These are phyloP conservation scores for Phytophthora citrophthora DNA, from an alignment of 352 stramenopile species.

Conservation along the genomic window DNA sequence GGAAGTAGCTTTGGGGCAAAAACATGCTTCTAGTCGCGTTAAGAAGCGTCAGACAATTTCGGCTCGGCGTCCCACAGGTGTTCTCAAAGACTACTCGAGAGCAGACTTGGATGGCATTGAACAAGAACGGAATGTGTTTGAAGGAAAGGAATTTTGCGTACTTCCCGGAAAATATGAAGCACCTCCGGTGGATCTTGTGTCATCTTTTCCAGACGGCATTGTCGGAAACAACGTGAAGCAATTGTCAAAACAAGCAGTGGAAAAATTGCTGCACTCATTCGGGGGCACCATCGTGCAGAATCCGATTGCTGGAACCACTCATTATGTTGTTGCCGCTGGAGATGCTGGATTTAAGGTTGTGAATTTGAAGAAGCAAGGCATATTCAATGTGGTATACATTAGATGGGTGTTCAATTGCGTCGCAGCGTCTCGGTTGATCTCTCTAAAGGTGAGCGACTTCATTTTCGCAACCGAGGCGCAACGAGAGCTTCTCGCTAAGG, in stretches of 20 bases:
- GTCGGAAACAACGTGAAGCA: slow-evolving; percentile 33
- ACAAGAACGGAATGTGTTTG: slow-evolving; percentile 66
- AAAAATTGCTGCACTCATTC: slow-evolving; percentile 76
- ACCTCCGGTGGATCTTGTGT: slow-evolving; percentile 15
- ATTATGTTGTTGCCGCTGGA: slow-evolving; percentile 68
- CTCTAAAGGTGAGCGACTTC: slow-evolving; percentile 65
- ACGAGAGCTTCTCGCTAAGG: slow-evolving; percentile 56
- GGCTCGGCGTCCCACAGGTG: slow-evolving; percentile 31
- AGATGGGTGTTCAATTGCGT: slow-evolving; percentile 69
- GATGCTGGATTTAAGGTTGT: slow-evolving; percentile 76
- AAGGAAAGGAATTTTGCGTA: slow-evolving; percentile 78
- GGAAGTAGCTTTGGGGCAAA: slow-evolving; percentile 76
- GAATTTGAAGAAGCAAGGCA: slow-evolving; percentile 83
- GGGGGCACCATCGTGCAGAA: slow-evolving; percentile 81
- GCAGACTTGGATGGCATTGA: slow-evolving; percentile 67
- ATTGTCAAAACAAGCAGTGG: slow-evolving; percentile 75
- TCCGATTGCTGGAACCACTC: slow-evolving; percentile 65
- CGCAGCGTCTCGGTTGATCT: slow-evolving; percentile 32
- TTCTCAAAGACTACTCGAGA: slow-evolving; percentile 67
- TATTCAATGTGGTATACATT: slow-evolving; percentile 77
- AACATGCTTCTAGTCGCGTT: slow-evolving; percentile 50
- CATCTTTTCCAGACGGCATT: slow-evolving; percentile 42
- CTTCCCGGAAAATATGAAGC: slow-evolving; percentile 75
- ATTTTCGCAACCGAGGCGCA: slow-evolving; percentile 75
- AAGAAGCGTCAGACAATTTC: slow-evolving; percentile 41